A percentile compares a stretch with the other conserved stretches of the same genome.
phyloP scores from a whole-genome alignment of 768 basidiomycete genomes.

The Pleurotus pulmonarius region DNA sequence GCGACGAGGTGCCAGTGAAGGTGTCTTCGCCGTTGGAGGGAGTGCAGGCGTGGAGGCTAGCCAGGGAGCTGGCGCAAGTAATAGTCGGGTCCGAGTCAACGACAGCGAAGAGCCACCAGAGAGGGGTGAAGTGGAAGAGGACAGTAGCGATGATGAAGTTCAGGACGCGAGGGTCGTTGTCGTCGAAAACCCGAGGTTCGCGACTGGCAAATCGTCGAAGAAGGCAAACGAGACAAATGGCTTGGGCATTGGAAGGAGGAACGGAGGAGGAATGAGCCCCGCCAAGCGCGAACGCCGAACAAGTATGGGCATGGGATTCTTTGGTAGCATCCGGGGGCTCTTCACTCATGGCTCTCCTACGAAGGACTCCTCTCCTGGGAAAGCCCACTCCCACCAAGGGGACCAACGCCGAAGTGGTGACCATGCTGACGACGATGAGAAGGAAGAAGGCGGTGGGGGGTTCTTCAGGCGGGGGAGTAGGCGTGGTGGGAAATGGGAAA shows the following conservation, averaged over 20 bases:
- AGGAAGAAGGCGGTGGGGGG: background rate
- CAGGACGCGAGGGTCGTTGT: constrained; percentile 32
- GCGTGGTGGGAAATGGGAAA: constrained; percentile 16
- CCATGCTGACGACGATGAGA: background rate
- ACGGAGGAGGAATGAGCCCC: background rate
- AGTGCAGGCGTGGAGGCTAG: too few species aligned
- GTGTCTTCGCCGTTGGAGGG: too few species aligned
- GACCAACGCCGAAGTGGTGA: constrained; percentile 24
- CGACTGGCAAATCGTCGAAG: constrained; percentile 7
- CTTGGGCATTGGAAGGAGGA: background rate
- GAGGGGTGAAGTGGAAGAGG: constrained; percentile 20
- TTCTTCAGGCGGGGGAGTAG: constrained; percentile 2
- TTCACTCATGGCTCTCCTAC: constrained; percentile 23
- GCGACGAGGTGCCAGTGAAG: constrained; percentile 10
- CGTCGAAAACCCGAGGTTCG: constrained; percentile 56
- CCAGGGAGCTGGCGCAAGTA: too few species aligned
- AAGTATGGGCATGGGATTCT: constrained; percentile 20
- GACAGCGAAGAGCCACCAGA: background rate
- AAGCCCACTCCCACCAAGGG: background rate
- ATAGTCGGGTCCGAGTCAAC: too few species aligned
- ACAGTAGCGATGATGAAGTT: constrained; percentile 31
- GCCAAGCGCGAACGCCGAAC: background rate
- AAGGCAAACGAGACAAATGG: too few species aligned
- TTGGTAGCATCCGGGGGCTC: constrained; percentile 43
- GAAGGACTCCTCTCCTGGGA: background rate